These are phyloP conservation scores for Sophora flavescens DNA, from an alignment of 306 rosid genomes.

Conservation along the genomic window DNA sequence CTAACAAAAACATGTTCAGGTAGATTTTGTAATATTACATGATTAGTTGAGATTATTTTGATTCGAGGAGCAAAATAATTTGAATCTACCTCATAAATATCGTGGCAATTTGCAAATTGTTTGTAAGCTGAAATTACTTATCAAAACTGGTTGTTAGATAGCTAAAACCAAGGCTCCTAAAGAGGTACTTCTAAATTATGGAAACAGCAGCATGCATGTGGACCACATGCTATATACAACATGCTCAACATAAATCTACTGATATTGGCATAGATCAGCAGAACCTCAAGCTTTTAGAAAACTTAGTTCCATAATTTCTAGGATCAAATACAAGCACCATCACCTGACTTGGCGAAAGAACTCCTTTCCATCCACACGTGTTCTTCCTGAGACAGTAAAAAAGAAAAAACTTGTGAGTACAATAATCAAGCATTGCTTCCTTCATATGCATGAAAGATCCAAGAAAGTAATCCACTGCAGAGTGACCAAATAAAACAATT, in stretches of 20 bases:
- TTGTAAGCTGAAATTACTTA: not conserved
- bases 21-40: not conserved
- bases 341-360: conserved; percentile 99
- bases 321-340: conserved; percentile 32
- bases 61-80: conserved; percentile 1
- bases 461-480: conserved; percentile 1
- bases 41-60: not conserved
- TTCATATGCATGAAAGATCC: not conserved
- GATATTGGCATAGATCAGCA: not conserved
- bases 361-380: conserved; percentile 93
- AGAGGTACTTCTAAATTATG: not conserved
- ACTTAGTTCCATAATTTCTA: not conserved
- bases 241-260: not conserved
- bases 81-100: not conserved
- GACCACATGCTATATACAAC: not conserved
- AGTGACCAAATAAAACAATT: not conserved
- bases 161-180: not conserved
- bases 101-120: conserved; percentile 13
- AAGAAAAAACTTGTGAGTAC: conserved; percentile 27
- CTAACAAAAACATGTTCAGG: not conserved
- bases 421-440: conserved; percentile 4
- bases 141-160: not conserved
- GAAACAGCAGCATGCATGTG: not conserved
- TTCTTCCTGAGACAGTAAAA: conserved; percentile 63
- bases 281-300: not conserved